These are phyloP conservation scores for Lathyrus sativus DNA, from an alignment of 306 rosid species.

Conservation along the genomic window DNA sequence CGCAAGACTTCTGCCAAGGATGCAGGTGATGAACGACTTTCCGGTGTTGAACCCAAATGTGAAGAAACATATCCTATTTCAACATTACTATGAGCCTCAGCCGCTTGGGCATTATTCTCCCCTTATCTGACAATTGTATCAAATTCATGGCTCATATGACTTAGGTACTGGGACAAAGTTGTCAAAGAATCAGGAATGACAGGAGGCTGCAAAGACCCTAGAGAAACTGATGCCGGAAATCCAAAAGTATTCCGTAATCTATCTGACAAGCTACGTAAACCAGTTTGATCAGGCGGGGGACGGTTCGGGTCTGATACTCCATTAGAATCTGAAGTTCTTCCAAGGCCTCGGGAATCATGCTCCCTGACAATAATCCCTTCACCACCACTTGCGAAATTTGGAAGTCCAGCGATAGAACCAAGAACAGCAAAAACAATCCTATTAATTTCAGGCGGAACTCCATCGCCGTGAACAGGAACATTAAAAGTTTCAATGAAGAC, in stretches of 20 bases:
- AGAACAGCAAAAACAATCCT: slow-evolving; percentile 85
- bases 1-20: slow-evolving; percentile 85
- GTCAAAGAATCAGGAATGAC: slow-evolving; percentile 94
- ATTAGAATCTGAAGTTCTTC: slow-evolving; percentile 58
- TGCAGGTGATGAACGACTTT: slow-evolving; percentile 74
- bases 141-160: slow-evolving; percentile 66
- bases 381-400: slow-evolving; percentile 57
- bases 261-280: slow-evolving; percentile 53
- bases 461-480: slow-evolving; percentile 83
- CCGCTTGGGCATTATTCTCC: slow-evolving; percentile 51
- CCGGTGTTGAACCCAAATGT: slow-evolving; percentile 45
- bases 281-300: slow-evolving; percentile 64
- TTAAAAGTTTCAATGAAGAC: slow-evolving; percentile 88
- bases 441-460: slow-evolving; percentile 70
- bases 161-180: slow-evolving; percentile 75
- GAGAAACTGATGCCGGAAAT: slow-evolving; percentile 60
- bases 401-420: slow-evolving; percentile 73
- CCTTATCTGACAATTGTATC: slow-evolving; percentile 72
- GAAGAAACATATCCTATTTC: slow-evolving; percentile 55
- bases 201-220: slow-evolving; percentile 74
- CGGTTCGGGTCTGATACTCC: slow-evolving; percentile 56
- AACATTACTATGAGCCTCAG: slow-evolving; percentile 45
- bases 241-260: slow-evolving; percentile 59
- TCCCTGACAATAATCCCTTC: slow-evolving; percentile 83
- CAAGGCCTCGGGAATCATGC: slow-evolving; percentile 63